Evolutionary conservation across 768 basidiomycete genomes (phyloP).

Genomic region (Leccinum variicolor): DNA sequence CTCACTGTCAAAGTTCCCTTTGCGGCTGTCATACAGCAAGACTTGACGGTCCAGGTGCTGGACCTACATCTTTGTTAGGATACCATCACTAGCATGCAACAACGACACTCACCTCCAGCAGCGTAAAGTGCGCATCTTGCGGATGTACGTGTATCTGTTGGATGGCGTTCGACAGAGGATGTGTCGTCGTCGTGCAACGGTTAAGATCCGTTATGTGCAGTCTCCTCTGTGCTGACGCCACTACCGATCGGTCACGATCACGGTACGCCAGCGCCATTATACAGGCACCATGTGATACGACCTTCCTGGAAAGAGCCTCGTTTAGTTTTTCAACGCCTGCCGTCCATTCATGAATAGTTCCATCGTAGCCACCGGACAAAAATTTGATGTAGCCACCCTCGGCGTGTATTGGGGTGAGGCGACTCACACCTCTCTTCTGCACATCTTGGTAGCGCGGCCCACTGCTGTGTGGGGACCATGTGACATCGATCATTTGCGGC

Average conservation of each 20-base stretch:
- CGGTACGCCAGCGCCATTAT: conserved; percentile 40
- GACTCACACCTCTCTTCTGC: conserved; percentile 36
- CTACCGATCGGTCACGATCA: conserved; percentile 30
- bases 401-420: conserved; percentile 39
- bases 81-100: conserved; percentile 6
- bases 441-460: conserved; percentile 22
- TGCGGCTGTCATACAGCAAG: conserved; percentile 45
- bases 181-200: conserved; percentile 27
- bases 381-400: conserved; percentile 35
- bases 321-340: conserved; percentile 18
- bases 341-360: conserved; percentile 41
- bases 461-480: conserved; percentile 32
- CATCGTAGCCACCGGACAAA: conserved; percentile 49
- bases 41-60: conserved; percentile 49
- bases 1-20: conserved; percentile 34
- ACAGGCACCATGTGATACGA: conserved; percentile 29
- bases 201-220: conserved; percentile 39
- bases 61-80: conserved; percentile 34
- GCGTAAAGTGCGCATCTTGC: conserved; percentile 38
- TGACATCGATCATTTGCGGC: conserved; percentile 32
- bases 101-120: conserved; percentile 44
- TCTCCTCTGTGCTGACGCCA: conserved; percentile 34
- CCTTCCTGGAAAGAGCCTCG: conserved; percentile 24
- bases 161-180: conserved; percentile 37
- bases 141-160: conserved; percentile 47